Evolutionary conservation across 495 filamentous ascomycete species (phyloP).

Genomic region (Clavariopsis aquatica): DNA sequence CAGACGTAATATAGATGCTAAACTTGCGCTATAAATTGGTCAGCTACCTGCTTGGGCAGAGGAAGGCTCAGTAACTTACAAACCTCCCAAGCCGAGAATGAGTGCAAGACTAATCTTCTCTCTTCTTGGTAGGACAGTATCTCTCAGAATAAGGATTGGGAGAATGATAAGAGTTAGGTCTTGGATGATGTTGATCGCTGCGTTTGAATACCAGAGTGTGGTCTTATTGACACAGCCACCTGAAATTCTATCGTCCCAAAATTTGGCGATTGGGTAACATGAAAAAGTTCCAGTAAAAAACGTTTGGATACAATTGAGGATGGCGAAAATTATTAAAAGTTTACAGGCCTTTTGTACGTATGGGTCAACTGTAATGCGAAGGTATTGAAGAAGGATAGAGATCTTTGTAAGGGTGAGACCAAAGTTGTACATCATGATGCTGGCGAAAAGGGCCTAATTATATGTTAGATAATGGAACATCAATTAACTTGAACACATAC

Average conservation of each 20-base stretch:
- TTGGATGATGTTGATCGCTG: constrained; percentile 27
- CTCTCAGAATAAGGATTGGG: constrained; percentile 20
- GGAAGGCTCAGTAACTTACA: constrained; percentile 9
- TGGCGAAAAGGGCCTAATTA: constrained; percentile 23
- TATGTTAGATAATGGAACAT: background rate
- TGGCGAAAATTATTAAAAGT: constrained; percentile 5
- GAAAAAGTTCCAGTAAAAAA: constrained; percentile 13
- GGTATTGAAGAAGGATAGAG: constrained; percentile 25
- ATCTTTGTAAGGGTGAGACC: constrained; percentile 21
- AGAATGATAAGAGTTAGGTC: constrained; percentile 26
- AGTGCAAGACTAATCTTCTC: constrained; percentile 25
- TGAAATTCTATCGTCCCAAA: constrained; percentile 25
- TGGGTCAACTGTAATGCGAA: constrained; percentile 13
- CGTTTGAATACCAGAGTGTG: constrained; percentile 27
- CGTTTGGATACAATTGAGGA: constrained; percentile 11
- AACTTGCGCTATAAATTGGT: constrained; percentile 12
- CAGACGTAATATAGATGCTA: constrained; percentile 28
- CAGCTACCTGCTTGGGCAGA: background rate
- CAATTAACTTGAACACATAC: background rate
- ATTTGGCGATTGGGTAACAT: constrained; percentile 26
- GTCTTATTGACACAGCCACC: constrained; percentile 25
- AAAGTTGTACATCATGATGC: constrained; percentile 33
- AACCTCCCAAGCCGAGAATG: constrained; percentile 29
- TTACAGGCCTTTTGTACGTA: constrained; percentile 3
- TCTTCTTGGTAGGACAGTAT: constrained; percentile 6